phyloP scores from a whole-genome alignment of 2,329 filamentous ascomycete genomes.

The Didymella sp. region DNA sequence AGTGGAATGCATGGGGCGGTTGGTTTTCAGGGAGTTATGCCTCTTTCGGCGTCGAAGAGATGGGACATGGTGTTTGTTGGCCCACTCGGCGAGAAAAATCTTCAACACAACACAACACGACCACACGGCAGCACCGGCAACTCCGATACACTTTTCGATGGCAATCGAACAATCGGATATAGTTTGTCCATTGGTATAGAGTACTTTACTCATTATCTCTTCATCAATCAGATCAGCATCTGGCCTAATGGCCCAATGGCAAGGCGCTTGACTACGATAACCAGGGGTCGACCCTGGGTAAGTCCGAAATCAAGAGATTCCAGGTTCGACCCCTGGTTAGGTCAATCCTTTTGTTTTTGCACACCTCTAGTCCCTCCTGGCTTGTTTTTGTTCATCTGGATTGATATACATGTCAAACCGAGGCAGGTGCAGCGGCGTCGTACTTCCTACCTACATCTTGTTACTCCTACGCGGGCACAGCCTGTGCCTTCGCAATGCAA shows the following conservation, averaged over 20 bases:
- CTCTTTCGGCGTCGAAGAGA: not conserved
- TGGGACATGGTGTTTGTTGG: not conserved
- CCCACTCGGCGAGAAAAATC: not conserved
- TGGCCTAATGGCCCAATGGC: slow-evolving; percentile 57
- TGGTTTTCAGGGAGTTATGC: not conserved
- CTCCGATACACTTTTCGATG: not conserved
- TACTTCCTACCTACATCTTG: no score
- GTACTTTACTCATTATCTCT: not conserved
- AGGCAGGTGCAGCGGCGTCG: no score
- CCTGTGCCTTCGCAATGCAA: no score
- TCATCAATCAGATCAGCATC: slow-evolving; percentile 9
- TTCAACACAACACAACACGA: not conserved
- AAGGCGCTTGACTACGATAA: slow-evolving; percentile 60
- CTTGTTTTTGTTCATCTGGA: no score
- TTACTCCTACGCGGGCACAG: no score
- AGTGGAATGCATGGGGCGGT: not conserved
- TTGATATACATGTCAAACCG: no score
- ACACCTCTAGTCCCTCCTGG: no score
- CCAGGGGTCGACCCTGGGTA: no score
- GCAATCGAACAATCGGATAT: not conserved
- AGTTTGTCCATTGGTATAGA: not conserved
- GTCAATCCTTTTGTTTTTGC: not conserved
- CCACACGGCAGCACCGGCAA: not conserved
- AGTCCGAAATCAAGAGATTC: slow-evolving; percentile 11
- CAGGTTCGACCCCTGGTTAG: slow-evolving; percentile 15